phyloP scores from a whole-genome alignment of 495 filamentous ascomycete species.

The Rostrohypoxylon terebratum region DNA sequence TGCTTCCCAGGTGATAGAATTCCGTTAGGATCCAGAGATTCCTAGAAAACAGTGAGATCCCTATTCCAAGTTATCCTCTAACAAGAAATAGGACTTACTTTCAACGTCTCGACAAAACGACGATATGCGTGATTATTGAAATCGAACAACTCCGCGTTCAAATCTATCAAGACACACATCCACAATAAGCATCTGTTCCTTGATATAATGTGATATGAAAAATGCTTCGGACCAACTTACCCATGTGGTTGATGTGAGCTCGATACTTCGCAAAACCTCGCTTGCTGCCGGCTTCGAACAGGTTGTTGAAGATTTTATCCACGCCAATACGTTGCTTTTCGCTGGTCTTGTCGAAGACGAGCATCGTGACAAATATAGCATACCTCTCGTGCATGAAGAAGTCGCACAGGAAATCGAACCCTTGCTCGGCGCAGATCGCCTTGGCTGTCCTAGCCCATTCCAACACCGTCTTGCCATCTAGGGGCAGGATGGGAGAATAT shows the following conservation, averaged over 20 bases:
- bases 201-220: background rate
- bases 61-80: background rate
- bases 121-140: conserved; percentile 59
- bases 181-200: conserved; percentile 18
- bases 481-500: conserved; percentile 58
- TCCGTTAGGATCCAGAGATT: conserved; percentile 42
- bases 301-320: conserved; percentile 49
- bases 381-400: conserved; percentile 61
- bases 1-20: conserved; percentile 44
- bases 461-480: conserved; percentile 52
- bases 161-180: conserved; percentile 39
- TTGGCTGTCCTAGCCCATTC: conserved; percentile 56
- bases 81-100: conserved; percentile 42
- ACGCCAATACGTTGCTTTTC: conserved; percentile 47
- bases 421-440: conserved; percentile 54
- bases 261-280: conserved; percentile 58
- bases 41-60: conserved; percentile 9
- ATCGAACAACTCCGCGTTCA: conserved; percentile 57
- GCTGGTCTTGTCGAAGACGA: conserved; percentile 58
- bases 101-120: conserved; percentile 57
- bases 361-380: conserved; percentile 59
- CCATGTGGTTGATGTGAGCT: conserved; percentile 60
- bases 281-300: conserved; percentile 54
- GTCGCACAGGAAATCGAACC: conserved; percentile 57
- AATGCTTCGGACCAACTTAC: conserved; percentile 35